Conservation (phyloP, 352 stramenopile genomes). For the Aphanomyces euteiches region DNA sequence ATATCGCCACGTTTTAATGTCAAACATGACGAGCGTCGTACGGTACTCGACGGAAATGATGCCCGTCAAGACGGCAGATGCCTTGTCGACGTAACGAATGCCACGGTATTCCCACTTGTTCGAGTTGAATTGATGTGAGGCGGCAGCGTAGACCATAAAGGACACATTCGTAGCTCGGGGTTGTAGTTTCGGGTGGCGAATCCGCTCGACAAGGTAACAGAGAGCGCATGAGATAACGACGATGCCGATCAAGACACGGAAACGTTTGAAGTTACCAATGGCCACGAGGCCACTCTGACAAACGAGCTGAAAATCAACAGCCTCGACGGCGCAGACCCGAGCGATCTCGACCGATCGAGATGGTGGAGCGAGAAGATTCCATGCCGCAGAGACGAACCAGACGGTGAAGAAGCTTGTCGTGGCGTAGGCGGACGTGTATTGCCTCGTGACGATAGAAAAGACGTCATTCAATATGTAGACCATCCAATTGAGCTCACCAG, state of each 20-base stretch:
- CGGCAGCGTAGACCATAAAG: constrained; percentile 2
- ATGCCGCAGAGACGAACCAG: too few species aligned
- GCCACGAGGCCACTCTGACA: constrained; percentile 13
- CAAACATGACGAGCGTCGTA: constrained; percentile 1
- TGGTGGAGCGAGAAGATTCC: too few species aligned
- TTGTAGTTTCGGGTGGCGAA: not conserved
- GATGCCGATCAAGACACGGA: constrained; percentile 7
- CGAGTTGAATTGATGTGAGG: not conserved
- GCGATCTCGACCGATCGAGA: not conserved
- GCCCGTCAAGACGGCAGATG: constrained; percentile 22
- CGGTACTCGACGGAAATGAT: constrained; percentile 9
- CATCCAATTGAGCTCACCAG: too few species aligned
- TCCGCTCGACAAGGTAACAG: constrained; percentile 4
- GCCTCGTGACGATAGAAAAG: too few species aligned
- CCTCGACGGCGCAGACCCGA: not conserved
- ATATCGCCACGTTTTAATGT: constrained; percentile 28
- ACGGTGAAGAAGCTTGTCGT: too few species aligned
- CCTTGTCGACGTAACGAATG: constrained; percentile 20
- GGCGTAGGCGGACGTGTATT: too few species aligned
- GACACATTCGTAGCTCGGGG: not conserved
- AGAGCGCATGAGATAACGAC: not conserved
- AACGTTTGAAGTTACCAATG: constrained; percentile 18
- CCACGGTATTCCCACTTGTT: constrained; percentile 7
- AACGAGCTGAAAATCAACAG: constrained; percentile 24
- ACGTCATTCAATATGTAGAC: too few species aligned